Evolutionary conservation across 2,329 filamentous ascomycete species (phyloP), one percentile per base, ranked within the genome.

Genomic region (Neospermospora avenae): DNA sequence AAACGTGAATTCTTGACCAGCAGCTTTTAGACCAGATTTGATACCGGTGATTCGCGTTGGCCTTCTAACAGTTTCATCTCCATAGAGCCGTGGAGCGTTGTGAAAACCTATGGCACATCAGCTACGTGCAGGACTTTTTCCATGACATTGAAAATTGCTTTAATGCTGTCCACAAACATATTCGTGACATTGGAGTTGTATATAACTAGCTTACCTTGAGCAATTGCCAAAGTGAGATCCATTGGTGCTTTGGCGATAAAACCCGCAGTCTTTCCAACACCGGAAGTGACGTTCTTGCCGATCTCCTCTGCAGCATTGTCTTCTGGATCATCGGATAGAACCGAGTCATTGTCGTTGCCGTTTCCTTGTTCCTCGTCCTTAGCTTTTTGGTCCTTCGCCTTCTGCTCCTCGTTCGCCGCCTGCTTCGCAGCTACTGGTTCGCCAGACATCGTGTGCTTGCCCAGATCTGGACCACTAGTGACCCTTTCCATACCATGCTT

Each of bases 61-160:
- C 53, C 65, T 62, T 3, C 87, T 81, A 1, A 90, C 87, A 1
- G 86, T 89, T 52, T 84, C 81, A 67, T 90, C 87, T 14, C 86
- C 87, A 65, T 90, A 90, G 0, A 90, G 77, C 2, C 85, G 81
- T 1, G 87, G 87, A 0, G 85, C 85, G 64, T 90, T 90, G 70
- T 89, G 86, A 64, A 89, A 89, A 31, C 63, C 58, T 60, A 18
- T 11, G n/a, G 13, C n/a, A 16, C 18, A 18, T 48, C 28, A 46
- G 31, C 14, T 46, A 24, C n/a, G n/a, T 42, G n/a, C n/a, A 42
- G 2, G 16, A 42, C n/a, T n/a, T n/a, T n/a, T n/a, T n/a, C n/a
- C n/a, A n/a, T n/a, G n/a, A n/a, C n/a, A n/a, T n/a, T n/a, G n/a
- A n/a, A n/a, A n/a, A n/a, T n/a, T n/a, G n/a, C n/a, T n/a, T n/a